These are phyloP conservation scores for Schizochytrium sp. DNA, from an alignment of 108 stramenopile species.

Conservation along the genomic window DNA sequence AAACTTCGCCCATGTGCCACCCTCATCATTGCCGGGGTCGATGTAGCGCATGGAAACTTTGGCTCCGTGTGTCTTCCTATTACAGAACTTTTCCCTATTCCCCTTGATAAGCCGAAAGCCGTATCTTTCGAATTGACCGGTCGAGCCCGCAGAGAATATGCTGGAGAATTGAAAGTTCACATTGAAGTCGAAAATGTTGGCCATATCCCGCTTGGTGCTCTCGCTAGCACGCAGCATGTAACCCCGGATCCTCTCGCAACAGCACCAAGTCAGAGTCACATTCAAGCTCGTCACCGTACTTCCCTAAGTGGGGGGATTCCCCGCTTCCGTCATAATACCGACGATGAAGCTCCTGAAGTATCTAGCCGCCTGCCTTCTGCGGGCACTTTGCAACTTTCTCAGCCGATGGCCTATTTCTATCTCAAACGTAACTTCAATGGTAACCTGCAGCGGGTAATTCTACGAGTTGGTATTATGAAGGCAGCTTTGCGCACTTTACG, in stretches of 20 bases:
- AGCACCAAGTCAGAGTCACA: too few species aligned
- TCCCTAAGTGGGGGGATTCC: too few species aligned
- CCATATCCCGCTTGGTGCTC: not conserved
- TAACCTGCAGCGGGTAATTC: slow-evolving; percentile 50
- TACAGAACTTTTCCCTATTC: slow-evolving; percentile 45
- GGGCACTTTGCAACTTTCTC: not conserved
- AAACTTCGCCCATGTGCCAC: slow-evolving; percentile 46
- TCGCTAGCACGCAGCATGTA: slow-evolving; percentile 4
- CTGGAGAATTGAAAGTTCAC: slow-evolving; percentile 49
- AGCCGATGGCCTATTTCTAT: slow-evolving; percentile 31
- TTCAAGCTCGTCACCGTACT: too few species aligned
- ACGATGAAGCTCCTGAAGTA: too few species aligned
- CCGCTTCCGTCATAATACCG: too few species aligned
- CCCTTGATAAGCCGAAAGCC: not conserved
- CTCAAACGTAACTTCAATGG: slow-evolving; percentile 50
- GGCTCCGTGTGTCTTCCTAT: slow-evolving; percentile 47
- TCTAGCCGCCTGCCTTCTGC: too few species aligned
- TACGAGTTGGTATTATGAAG: slow-evolving; percentile 39
- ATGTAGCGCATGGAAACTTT: not conserved
- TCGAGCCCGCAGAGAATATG: slow-evolving; percentile 5
- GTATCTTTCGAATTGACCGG: slow-evolving; percentile 44
- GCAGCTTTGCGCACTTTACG: not conserved
- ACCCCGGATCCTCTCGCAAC: not conserved
- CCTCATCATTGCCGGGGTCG: slow-evolving; percentile 50
- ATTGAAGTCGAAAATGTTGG: slow-evolving; percentile 39